These are phyloP conservation scores for Moesziomyces antarcticus DNA, from an alignment of 1,284 basidiomycete species.

Conservation along the genomic window DNA sequence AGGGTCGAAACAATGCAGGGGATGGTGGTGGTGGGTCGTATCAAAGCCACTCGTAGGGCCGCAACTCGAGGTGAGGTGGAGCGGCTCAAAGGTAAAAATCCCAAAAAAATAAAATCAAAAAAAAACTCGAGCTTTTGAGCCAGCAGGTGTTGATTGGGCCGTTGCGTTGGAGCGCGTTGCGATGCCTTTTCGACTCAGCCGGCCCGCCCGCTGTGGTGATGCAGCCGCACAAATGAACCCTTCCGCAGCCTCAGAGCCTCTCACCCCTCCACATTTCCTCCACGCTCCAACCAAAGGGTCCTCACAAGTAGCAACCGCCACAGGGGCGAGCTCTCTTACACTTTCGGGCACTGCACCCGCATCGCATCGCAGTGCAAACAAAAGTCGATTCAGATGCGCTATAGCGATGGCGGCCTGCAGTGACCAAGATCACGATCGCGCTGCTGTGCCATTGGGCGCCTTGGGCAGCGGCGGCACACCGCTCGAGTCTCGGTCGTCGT, in stretches of 20 bases:
- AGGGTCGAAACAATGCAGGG: too few relatives aligned
- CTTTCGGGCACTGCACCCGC: too few relatives aligned
- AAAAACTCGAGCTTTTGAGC: not conserved
- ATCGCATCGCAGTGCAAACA: not conserved
- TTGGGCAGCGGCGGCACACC: constrained; percentile 20
- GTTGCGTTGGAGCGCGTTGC: too few relatives aligned
- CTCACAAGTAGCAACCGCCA: too few relatives aligned
- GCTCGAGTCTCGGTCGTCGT: constrained; percentile 35
- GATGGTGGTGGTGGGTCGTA: too few relatives aligned
- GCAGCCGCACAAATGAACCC: not conserved
- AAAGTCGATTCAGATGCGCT: not conserved
- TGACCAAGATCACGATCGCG: constrained; percentile 1
- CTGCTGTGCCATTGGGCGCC: constrained; percentile 30
- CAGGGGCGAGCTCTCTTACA: not conserved
- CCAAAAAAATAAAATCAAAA: not conserved
- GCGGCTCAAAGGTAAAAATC: not conserved
- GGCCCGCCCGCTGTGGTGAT: not conserved
- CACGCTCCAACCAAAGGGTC: too few relatives aligned
- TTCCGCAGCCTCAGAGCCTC: not conserved
- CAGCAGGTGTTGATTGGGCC: not conserved
- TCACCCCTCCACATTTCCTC: not conserved
- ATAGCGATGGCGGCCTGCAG: constrained; percentile 2
- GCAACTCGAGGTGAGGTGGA: not conserved
- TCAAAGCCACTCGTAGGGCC: too few relatives aligned
- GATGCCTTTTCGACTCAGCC: too few relatives aligned